These are phyloP conservation scores for Hymenoscyphus albidus DNA, from an alignment of 2,329 filamentous ascomycete species.

Conservation along the genomic window DNA sequence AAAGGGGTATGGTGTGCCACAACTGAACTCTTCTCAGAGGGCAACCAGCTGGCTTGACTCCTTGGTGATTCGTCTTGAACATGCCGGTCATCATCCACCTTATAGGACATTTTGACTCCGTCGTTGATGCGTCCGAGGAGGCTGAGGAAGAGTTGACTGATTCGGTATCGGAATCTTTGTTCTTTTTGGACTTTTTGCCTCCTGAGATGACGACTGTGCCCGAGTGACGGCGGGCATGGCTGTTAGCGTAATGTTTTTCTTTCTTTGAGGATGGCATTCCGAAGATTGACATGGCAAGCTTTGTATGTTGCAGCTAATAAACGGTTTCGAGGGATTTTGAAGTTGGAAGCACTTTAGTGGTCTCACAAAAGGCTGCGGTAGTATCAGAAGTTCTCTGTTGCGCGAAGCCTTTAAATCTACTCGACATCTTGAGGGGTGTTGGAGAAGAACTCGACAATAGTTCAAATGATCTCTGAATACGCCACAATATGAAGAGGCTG, in stretches of 20 bases:
- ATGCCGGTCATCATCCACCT: constrained; percentile 27
- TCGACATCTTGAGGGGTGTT: neutral
- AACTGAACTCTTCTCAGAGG: constrained; percentile 29
- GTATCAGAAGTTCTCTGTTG: neutral
- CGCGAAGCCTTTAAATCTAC: neutral
- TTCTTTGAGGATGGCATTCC: constrained; percentile 27
- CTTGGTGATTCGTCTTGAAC: constrained; percentile 21
- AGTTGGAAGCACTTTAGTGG: neutral
- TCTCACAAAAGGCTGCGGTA: neutral
- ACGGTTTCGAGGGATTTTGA: neutral
- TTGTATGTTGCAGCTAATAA: constrained; percentile 8
- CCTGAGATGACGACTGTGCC: constrained; percentile 21
- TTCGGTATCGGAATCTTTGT: constrained; percentile 29
- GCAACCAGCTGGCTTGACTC: constrained; percentile 21
- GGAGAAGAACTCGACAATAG: neutral
- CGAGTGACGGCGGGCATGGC: constrained; percentile 24
- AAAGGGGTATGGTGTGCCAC: constrained; percentile 32
- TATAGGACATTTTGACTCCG: constrained; percentile 24
- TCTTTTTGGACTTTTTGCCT: constrained; percentile 23
- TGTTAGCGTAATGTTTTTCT: constrained; percentile 29
- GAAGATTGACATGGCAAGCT: constrained; percentile 16
- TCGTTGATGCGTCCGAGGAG: constrained; percentile 17
- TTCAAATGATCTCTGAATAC: constrained; percentile 3
- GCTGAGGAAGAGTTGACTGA: constrained; percentile 20
- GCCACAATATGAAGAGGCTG: constrained; percentile 10